Base-by-base conservation (phyloP, 2,329 filamentous ascomycete species). In the Furcasterigmium sp. region DNA sequence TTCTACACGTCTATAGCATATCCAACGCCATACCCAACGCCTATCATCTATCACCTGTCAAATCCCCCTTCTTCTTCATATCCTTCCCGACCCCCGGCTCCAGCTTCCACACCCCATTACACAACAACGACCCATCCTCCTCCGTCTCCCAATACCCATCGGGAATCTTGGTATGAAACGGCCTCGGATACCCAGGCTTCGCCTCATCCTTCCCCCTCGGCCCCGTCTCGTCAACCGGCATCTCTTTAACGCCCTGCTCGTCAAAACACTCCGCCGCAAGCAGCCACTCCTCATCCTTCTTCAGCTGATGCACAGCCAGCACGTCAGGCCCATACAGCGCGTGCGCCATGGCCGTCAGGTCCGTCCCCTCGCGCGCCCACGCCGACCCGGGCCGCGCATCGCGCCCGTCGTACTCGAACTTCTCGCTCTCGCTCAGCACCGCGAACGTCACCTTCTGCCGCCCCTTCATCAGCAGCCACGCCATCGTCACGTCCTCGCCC, bases 201-300 rank as follows among this genome's bases (percentile, higher is more conserved):
- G 47, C 35, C n/a, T 51, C 47, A 11, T 56, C 54, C 11, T 56
- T 55, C 5, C 45, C 58, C 19, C 56, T 54, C 11, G 61, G 60
- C 20, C 67, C 68, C 34, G 76, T 8, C 53, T 44, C 44, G 59
- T 61, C 43, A 61, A 53, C 35, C n/a, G 46, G 52, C 36, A 42
- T 47, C 8, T 39, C 30, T 32, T 56, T 55, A 39, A 61, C 43
- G 35, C 58, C 58, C 4, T 47, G 25, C 42, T 55, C 51, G 29
- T 59, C 51, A 38, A 62, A 62, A 45, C 52, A 56, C 29, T 51
- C 42, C 20, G 58, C 56, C 15, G 60, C 57, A 39, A 56, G 57
- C 39, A 56, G 46, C 47, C 52, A 61, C 2, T 49, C 20, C 18
- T 37, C 32, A 40, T 53, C 49, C 11, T 53, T 44, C 45, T 59